A percentile compares a stretch with the other conserved stretches of the same genome.
These are phyloP conservation scores for Arthrobotrys iridis DNA, from an alignment of 2,329 filamentous ascomycete genomes.

Conservation along the genomic window DNA sequence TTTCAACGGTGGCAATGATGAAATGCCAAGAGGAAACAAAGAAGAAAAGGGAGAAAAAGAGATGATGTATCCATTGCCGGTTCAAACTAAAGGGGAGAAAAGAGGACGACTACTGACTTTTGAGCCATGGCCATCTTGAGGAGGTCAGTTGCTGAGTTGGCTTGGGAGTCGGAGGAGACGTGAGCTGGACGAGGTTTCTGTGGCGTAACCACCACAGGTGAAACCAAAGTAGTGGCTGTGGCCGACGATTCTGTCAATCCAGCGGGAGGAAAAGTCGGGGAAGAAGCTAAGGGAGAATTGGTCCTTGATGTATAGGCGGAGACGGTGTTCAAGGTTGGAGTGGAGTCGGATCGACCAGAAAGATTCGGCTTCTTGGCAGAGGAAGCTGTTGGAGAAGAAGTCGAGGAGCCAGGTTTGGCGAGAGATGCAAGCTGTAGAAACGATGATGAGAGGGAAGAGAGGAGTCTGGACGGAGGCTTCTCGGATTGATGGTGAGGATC, in stretches of 20 bases:
- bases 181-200: constrained; percentile 56
- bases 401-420: constrained; percentile 8
- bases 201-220: constrained; percentile 57
- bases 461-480: constrained; percentile 33
- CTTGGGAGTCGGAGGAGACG: constrained; percentile 54
- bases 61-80: neutral
- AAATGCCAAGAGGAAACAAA: neutral
- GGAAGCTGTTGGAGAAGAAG: constrained; percentile 16
- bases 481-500: neutral
- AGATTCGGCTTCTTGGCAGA: constrained; percentile 46
- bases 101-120: constrained; percentile 53
- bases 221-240: constrained; percentile 56
- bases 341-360: constrained; percentile 36
- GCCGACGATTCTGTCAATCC: constrained; percentile 42
- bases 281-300: constrained; percentile 51
- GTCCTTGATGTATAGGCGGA: constrained; percentile 8
- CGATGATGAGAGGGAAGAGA: constrained; percentile 43
- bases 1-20: neutral
- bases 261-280: constrained; percentile 30
- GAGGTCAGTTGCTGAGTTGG: constrained; percentile 57
- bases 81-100: neutral
- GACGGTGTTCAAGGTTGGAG: constrained; percentile 26
- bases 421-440: constrained; percentile 44
- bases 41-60: neutral
- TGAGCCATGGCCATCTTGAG: constrained; percentile 58